Evolutionary conservation across 345 rosid species (phyloP).

Genomic region (Syzygium grande): DNA sequence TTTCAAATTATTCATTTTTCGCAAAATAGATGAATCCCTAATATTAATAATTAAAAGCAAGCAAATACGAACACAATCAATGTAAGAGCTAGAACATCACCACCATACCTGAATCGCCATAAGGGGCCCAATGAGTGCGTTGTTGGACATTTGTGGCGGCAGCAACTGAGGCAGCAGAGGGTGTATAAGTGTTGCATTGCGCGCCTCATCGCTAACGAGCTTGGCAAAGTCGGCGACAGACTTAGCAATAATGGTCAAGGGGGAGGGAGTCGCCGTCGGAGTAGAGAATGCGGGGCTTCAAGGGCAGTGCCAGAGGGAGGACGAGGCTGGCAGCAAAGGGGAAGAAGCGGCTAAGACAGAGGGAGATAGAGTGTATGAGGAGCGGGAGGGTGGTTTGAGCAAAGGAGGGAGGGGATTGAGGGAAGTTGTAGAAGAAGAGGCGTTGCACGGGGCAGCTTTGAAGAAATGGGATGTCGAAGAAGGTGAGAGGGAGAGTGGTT

Average conservation of each 20-base stretch:
- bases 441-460: conserved; percentile 7
- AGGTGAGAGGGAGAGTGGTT: conserved; percentile 24
- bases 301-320: conserved; percentile 11
- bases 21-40: too few species aligned
- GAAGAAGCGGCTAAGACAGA: conserved; percentile 32
- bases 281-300: conserved; percentile 11
- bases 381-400: conserved; percentile 16
- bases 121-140: neutral
- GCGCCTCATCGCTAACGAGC: neutral
- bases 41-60: neutral
- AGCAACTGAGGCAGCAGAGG: conserved; percentile 15
- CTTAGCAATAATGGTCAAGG: conserved; percentile 15
- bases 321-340: conserved; percentile 22
- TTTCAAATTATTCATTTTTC: too few species aligned
- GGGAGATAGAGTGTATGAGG: conserved; percentile 36
- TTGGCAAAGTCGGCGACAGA: conserved; percentile 13
- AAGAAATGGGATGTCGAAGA: conserved; percentile 24
- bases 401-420: conserved; percentile 17
- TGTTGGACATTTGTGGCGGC: neutral
- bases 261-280: conserved; percentile 2
- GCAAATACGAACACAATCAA: neutral
- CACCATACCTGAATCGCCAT: conserved; percentile 12
- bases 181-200: conserved; percentile 3
- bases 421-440: conserved; percentile 28
- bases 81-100: neutral